Conservation (phyloP, 371 early-diverging fungal genomes). For the Mucor sp. region DNA sequence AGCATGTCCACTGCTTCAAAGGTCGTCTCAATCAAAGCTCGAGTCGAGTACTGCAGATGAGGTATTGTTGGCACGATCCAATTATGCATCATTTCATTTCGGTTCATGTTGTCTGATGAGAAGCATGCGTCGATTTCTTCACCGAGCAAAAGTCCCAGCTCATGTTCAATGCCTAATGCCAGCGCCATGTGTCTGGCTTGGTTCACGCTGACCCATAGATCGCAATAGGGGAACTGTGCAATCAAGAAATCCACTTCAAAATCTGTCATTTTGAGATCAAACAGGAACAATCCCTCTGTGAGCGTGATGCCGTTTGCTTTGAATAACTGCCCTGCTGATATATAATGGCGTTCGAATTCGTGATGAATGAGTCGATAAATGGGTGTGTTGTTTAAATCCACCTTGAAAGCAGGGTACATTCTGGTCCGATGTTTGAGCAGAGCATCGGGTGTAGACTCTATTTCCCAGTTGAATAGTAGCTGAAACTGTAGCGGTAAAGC, state of each 20-base stretch:
- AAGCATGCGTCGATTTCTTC: conserved; percentile 20
- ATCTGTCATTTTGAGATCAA: conserved; percentile 31
- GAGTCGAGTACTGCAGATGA: conserved; percentile 40
- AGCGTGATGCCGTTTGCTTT: conserved; percentile 43
- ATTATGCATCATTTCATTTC: conserved; percentile 49
- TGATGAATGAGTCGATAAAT: conserved; percentile 45
- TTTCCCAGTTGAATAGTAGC: conserved; percentile 36
- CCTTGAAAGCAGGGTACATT: conserved; percentile 43
- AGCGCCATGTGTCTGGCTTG: conserved; percentile 38
- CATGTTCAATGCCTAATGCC: conserved; percentile 30
- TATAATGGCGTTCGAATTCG: conserved; percentile 35
- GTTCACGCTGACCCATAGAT: conserved; percentile 43
- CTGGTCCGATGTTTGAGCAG: conserved; percentile 21
- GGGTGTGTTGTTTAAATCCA: conserved; percentile 30
- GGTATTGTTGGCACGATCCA: conserved; percentile 45
- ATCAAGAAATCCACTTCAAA: conserved; percentile 47
- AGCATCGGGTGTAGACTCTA: conserved; percentile 16
- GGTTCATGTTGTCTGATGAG: conserved; percentile 33
- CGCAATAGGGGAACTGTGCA: conserved; percentile 43
- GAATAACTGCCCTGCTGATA: conserved; percentile 48
- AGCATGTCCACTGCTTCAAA: conserved; percentile 20
- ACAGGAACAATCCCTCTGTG: conserved; percentile 47
- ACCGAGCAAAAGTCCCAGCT: conserved; percentile 22
- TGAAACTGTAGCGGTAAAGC: conserved; percentile 34
- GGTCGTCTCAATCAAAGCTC: conserved; percentile 37